Percentiles rank a stretch among this genome's conserved stretches.
These are phyloP conservation scores for Fusarium tupiense DNA, from an alignment of 2,329 filamentous ascomycete genomes.

Conservation along the genomic window DNA sequence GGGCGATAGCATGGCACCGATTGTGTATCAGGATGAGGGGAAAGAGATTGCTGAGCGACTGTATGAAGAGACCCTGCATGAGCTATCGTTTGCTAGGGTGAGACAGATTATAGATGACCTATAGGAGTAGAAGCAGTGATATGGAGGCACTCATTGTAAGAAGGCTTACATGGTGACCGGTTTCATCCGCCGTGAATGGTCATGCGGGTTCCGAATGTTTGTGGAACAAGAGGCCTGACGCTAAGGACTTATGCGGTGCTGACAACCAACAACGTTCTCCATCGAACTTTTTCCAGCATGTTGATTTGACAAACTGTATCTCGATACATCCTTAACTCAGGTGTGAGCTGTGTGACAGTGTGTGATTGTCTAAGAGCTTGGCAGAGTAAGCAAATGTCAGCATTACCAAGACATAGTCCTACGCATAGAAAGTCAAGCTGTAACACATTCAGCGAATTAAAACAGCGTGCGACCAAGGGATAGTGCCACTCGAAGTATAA, in stretches of 20 bases:
- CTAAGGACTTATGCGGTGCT: background rate
- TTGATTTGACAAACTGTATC: background rate
- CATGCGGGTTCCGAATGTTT: background rate
- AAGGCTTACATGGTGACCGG: background rate
- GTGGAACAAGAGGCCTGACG: background rate
- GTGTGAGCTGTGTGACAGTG: background rate
- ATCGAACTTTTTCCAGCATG: background rate
- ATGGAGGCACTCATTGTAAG: background rate
- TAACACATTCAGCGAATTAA: background rate
- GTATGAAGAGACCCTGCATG: background rate
- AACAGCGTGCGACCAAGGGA: background rate
- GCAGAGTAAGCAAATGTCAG: background rate
- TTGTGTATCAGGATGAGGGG: background rate
- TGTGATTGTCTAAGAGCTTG: background rate
- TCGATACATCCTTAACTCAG: fast-evolving
- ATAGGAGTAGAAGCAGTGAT: background rate
- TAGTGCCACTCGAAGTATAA: background rate
- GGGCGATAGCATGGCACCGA: background rate
- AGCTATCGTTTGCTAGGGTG: background rate
- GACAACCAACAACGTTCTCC: background rate
- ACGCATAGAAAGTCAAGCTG: fast-evolving
- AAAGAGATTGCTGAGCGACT: background rate
- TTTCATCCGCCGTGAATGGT: background rate
- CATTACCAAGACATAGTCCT: background rate
- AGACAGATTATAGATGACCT: background rate